Evolutionary conservation across 345 rosid species (phyloP), one percentile per base, ranked within the genome.

Genomic region (Isatis tinctoria): DNA sequence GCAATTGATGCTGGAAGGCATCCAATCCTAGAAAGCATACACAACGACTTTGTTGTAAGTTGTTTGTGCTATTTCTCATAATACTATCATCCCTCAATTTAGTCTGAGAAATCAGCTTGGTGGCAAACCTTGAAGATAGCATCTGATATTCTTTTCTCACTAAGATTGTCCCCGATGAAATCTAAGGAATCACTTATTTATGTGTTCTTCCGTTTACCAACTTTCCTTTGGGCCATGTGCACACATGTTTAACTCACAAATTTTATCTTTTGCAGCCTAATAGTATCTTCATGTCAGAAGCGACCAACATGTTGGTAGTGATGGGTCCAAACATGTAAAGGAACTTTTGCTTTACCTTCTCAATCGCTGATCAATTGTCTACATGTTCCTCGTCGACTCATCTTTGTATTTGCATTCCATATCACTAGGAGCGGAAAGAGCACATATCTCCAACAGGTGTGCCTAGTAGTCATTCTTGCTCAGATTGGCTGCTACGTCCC

Each of bases 401-500:
- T 35, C 22, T 53, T 60, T 78, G 78, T 30, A 39, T 57, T 30
- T 70, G 59, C 69, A 33, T 44, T 52, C 56, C 36, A 54, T 72
- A 68, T 69, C 60, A 69, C 75, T 85, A 94, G 98, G 97, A 94
- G 98, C 53, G 96, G 96, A 74, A 94, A 94, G 90, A 94, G 98
- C 87, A 91, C 98, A 76, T 94, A 94, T 80, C 97, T 91, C 78
- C 97, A 94, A 79, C 97, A 94, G 81, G 85, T 94, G 78, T 94
- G 97, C 69, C 91, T 90, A 60, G 85, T 90, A 51, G 86, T 94
- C 60, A 94, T 94, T 80, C 90, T 94, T 74, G 97, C 97, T 78
- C 98, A 94, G 81, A 90, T 94, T 45, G 97, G 98, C 66, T 94
- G 93, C 82, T 94, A 91, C 75, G 88, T 94, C 79, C 97, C 96